Evolutionary conservation across 495 filamentous ascomycete genomes (phyloP), one percentile per base, ranked within the genome.

Genomic region (Hypoxylon lienhwacheense): DNA sequence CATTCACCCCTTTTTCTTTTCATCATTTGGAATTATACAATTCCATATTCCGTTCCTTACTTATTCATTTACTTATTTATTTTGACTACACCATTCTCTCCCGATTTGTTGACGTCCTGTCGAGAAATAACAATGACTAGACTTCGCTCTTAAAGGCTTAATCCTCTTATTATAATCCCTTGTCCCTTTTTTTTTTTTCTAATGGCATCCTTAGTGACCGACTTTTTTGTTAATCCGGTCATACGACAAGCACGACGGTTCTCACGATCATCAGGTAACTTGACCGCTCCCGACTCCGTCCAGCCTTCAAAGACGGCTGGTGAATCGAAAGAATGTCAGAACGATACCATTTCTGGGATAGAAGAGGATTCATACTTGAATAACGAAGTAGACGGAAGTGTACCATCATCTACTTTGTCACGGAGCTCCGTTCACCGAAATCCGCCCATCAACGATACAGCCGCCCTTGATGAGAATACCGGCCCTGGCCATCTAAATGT

Each of bases 181-280:
- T 36, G 17, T 28, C 40, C 47, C 15, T 24, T 21, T 4, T 26
- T 29, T 40, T 44, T 39, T 50, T 37, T 49, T 55, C 68, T 75
- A 75, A 93, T 91, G 89, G 84, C 78, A 73, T 82, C 79, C 66
- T 77, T 88, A 48, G 79, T 92, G 48, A 78, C 80, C 33, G 86
- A 89, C 22, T 84, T 90, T 60, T 69, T 91, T 53, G 85, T 89
- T 64, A 87, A 88, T 57, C 83, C 87, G 42, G 86, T 89, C 65
- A 74, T 89, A 63, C 85, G 85, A 70, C 82, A 88, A 72, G 85
- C 85, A 53, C 82, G 84, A 53, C 84, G 86, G 33, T 68, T 74
- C 55, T 70, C 72, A 44, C 63, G 65, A 46, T 61, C 62, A 63
- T 70, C 61, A 19, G 48, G 57, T 33, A 67, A 65, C 45, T 69